Conservation (phyloP, 2,329 filamentous ascomycete species). For the Ophiostoma piceae region DNA sequence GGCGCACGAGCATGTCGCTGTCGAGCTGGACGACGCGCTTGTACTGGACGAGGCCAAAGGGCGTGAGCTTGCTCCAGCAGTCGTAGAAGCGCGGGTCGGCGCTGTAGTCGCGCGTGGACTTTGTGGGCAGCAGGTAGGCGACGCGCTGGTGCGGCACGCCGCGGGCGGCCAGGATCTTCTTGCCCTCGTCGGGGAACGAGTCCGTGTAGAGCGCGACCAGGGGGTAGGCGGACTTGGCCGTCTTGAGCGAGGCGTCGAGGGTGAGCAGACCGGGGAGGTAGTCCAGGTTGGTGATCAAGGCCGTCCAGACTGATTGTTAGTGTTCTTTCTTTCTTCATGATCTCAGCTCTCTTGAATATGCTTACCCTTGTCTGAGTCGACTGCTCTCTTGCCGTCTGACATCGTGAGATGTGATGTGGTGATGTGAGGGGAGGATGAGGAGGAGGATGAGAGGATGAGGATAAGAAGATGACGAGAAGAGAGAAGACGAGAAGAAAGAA, state of each 20-base stretch:
- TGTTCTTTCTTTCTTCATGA: background rate
- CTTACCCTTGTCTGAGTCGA: constrained; percentile 34
- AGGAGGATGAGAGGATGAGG: background rate
- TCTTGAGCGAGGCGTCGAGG: constrained; percentile 69
- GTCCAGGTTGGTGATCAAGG: constrained; percentile 75
- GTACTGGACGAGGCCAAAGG: constrained; percentile 73
- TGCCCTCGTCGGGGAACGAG: constrained; percentile 63
- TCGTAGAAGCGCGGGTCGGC: constrained; percentile 82
- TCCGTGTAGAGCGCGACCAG: constrained; percentile 80
- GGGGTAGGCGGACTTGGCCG: constrained; percentile 62
- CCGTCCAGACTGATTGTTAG: constrained; percentile 64
- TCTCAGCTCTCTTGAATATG: background rate
- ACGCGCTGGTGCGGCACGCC: constrained; percentile 65
- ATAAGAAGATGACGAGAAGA: too few species aligned
- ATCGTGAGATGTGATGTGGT: constrained; percentile 25
- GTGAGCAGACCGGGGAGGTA: constrained; percentile 81
- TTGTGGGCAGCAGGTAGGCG: constrained; percentile 64
- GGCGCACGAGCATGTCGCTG: constrained; percentile 76
- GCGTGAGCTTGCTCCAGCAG: constrained; percentile 81
- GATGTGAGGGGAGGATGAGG: background rate
- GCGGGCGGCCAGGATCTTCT: constrained; percentile 62
- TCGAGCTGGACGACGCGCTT: constrained; percentile 77
- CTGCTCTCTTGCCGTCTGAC: constrained; percentile 34
- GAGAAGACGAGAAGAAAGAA: background rate
- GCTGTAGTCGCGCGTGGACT: constrained; percentile 59